Conservation (phyloP, 768 basidiomycete genomes). For the Boletus rubescentipes region DNA sequence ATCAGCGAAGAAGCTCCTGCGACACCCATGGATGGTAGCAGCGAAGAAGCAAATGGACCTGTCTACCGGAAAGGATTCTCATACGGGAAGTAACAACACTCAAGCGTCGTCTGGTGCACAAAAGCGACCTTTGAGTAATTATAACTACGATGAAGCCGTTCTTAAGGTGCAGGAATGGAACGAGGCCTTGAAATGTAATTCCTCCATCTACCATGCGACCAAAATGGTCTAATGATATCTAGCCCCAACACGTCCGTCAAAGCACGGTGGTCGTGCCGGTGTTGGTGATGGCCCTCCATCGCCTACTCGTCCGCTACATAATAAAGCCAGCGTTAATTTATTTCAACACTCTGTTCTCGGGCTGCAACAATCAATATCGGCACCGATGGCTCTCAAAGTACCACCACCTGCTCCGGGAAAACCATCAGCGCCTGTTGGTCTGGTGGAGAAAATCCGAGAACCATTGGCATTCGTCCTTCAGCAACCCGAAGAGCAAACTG, state of each 20-base stretch:
- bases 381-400: constrained; percentile 28
- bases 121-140: constrained; percentile 65
- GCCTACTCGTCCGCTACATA: constrained; percentile 36
- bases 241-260: constrained; percentile 78
- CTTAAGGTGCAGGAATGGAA: constrained; percentile 99
- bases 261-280: constrained; percentile 50
- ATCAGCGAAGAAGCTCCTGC: constrained; percentile 87
- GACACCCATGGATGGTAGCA: constrained; percentile 95
- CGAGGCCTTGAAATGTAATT: constrained; percentile 85
- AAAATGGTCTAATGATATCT: constrained; percentile 5
- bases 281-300: constrained; percentile 41
- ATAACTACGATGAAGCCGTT: constrained; percentile 92
- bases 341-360: constrained; percentile 35
- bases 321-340: constrained; percentile 26
- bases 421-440: constrained; percentile 25
- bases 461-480: constrained; percentile 67
- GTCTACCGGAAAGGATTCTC: constrained; percentile 30
- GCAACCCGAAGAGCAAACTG: constrained; percentile 81
- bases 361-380: constrained; percentile 35
- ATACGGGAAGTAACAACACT: constrained; percentile 33
- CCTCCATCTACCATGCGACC: constrained; percentile 15
- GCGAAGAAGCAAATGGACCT: constrained; percentile 70
- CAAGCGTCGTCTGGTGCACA: constrained; percentile 35
- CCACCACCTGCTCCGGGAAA: constrained; percentile 19
- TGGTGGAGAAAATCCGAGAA: constrained; percentile 43